phyloP scores from a whole-genome alignment of 2,329 filamentous ascomycete species.

The Aspergillus sp. region DNA sequence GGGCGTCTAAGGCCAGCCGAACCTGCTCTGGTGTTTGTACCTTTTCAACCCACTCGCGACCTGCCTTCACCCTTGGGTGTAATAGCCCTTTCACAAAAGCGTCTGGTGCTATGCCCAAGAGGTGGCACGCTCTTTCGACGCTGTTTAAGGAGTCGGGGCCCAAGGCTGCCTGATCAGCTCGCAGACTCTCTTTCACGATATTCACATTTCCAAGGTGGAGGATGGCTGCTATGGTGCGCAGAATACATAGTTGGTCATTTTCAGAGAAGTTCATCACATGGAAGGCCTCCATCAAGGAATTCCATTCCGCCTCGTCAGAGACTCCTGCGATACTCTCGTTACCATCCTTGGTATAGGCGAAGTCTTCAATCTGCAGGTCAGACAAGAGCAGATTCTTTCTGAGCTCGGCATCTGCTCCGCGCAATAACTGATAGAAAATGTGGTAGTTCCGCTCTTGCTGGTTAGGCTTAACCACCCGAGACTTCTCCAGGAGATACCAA shows the following conservation, averaged over 20 bases:
- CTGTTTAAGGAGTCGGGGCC: conserved; percentile 71
- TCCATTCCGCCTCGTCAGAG: conserved; percentile 89
- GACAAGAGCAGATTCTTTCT: conserved; percentile 75
- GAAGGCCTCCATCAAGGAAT: conserved; percentile 85
- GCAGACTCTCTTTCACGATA: conserved; percentile 84
- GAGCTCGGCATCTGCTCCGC: conserved; percentile 71
- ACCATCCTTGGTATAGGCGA: conserved; percentile 85
- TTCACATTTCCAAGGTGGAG: conserved; percentile 90
- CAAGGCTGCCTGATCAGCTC: conserved; percentile 85
- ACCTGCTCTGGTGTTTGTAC: conserved; percentile 97
- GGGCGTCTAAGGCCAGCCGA: conserved; percentile 79
- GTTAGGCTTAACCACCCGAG: conserved; percentile 89
- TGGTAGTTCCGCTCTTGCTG: conserved; percentile 91
- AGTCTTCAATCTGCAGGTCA: conserved; percentile 75
- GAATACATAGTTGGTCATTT: conserved; percentile 75
- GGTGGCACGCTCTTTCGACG: conserved; percentile 73
- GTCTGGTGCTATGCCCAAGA: conserved; percentile 81
- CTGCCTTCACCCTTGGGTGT: conserved; percentile 91
- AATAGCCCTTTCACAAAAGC: conserved; percentile 84
- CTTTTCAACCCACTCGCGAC: conserved; percentile 97
- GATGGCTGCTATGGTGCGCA: conserved; percentile 85
- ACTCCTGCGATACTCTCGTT: conserved; percentile 90
- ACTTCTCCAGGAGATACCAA: conserved; percentile 98
- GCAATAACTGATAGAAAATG: conserved; percentile 92
- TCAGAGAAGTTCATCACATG: conserved; percentile 89